Percentiles rank a stretch among this genome's conserved stretches.
Evolutionary conservation across 2,329 filamentous ascomycete species (phyloP).

Genomic region (Trichophyton verrucosum): DNA sequence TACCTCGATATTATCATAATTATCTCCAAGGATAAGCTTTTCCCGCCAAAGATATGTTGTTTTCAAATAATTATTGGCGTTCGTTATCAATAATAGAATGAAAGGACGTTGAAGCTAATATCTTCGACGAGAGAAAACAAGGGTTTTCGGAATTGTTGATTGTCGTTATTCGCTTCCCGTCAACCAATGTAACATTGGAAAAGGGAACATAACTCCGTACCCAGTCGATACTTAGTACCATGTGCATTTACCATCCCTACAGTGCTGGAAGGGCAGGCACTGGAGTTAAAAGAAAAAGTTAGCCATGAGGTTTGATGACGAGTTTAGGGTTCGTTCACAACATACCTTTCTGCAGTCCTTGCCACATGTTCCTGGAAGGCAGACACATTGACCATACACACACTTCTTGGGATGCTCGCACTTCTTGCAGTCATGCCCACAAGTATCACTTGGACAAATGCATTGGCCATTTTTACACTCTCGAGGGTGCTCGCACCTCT

Average conservation of each 20-base stretch:
- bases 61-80: background rate
- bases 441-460: background rate
- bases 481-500: background rate
- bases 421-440: background rate
- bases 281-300: background rate
- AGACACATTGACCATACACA: background rate
- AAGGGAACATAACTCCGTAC: background rate
- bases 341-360: background rate
- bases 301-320: background rate
- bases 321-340: background rate
- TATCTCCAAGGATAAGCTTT: background rate
- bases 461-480: background rate
- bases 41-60: background rate
- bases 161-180: background rate
- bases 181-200: background rate
- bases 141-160: background rate
- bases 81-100: no score
- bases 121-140: background rate
- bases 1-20: background rate
- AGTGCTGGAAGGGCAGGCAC: background rate
- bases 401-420: background rate
- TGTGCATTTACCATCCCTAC: background rate
- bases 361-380: background rate
- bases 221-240: background rate
- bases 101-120: no score